Evolutionary conservation across 2,329 filamentous ascomycete genomes (phyloP), one percentile per base, ranked within the genome.

Genomic region (Teratosphaeria pseudoeucalypti): DNA sequence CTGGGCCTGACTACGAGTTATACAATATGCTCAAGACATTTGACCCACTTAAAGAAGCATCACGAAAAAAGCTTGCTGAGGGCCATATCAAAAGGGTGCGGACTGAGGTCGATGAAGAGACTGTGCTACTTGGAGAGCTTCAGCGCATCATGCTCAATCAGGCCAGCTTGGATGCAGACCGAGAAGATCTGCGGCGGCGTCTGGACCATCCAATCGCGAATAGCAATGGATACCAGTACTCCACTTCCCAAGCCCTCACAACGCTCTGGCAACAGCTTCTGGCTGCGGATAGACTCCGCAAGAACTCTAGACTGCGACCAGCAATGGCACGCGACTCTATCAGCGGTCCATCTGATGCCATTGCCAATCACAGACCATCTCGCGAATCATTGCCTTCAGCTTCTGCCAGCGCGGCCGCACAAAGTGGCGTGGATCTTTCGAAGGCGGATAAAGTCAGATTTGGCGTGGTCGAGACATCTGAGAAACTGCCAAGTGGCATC

Each of bases 51-150:
- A 85, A 89, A 66, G 94, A 99, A 75, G 82, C 81, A 27, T 79
- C 84, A 57, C 85, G 94, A 63, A 99, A 97, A 76, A 84, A 88
- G 60, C 89, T 96, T 68, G 92, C 91, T 3, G 83, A 88, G 63
- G 85, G 87, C 56, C 84, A 92, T 54, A 82, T 97, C 64, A 84
- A 86, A 55, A 84, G 94, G 49, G 88, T 87, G 9, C 86, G 86
- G 63, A 90, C 96, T 63, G 92, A 99, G 74, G 89, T 92, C 29
- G 86, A 89, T 63, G 94, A 99, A 73, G 94, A 99, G 75, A 89
- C 95, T 67, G 87, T 90, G 37, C 78, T 99, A 2, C 81, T 99
- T 19, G 82, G 92, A 60, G 94, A 99, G 71, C 84, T 99, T 58
- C 91, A 95, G 70, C 87, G 94, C 61, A 97, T 99, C 65, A 84